Base-by-base conservation (phyloP, 495 filamentous ascomycete species). In the Penicillium argentinense region DNA sequence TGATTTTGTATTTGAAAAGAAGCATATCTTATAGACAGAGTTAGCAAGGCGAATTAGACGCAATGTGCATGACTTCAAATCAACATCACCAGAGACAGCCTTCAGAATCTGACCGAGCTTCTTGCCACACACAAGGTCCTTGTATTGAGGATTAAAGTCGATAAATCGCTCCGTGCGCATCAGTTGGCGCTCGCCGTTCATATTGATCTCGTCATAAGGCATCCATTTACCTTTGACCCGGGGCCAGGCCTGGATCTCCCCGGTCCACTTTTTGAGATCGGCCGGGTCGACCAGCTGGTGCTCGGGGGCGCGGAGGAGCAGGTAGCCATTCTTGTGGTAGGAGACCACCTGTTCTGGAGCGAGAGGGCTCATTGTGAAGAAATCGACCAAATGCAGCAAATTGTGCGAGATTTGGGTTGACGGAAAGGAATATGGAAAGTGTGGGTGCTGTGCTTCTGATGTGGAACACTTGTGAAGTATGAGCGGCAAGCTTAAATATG, bases 1-100 rank as follows among this genome's bases (percentile, higher is more conserved):
- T 73, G 56, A 69, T 62, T 14, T 74, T 74, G 32, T 72, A 69
- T 46, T 74, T 74, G 62, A 75, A 75, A 8, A 75, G 62, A 18
- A 68, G 39, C 67, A 73, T 73, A 9, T 67, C 63, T 51, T 74
- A 52, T 11, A 2, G 34, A 1, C 0, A 11, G 0, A 8, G 11
- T 51, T 34, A 51, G 42, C 5, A 5, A 16, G n/a, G n/a, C n/a
- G n/a, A n/a, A n/a, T n/a, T n/a, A n/a, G n/a, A n/a, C n/a, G n/a
- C n/a, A n/a, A n/a, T n/a, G n/a, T n/a, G n/a, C n/a, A n/a, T n/a
- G n/a, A n/a, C n/a, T n/a, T n/a, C n/a, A n/a, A n/a, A n/a, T 22
- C 24, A 42, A 59, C 56, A 37, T 62, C 55, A 36, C 66, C 62
- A 8, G 66, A 60, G 16, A 74, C 47, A 28, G 66, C 60, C 22